phyloP scores from a whole-genome alignment of 2,329 filamentous ascomycete genomes.

The Pseudogymnoascus sp. region DNA sequence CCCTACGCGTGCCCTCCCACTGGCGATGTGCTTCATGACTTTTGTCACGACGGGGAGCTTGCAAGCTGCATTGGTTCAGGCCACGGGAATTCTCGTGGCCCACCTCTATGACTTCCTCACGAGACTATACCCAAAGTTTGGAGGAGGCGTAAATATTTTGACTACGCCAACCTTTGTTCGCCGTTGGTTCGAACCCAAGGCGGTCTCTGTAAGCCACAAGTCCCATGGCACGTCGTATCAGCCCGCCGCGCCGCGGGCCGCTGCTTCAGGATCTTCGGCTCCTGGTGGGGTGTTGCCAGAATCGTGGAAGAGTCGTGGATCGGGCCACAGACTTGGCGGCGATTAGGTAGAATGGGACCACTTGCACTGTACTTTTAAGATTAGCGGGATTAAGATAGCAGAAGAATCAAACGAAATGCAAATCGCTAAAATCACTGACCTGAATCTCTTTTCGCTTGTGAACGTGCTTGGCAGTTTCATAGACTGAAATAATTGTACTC shows the following conservation, averaged over 20 bases:
- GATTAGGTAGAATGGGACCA: conserved; percentile 11
- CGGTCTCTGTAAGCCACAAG: conserved; percentile 39
- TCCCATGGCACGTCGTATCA: conserved; percentile 56
- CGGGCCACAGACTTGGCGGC: conserved; percentile 54
- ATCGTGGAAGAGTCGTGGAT: conserved; percentile 55
- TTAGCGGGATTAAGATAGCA: not conserved
- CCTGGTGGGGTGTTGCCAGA: conserved; percentile 48
- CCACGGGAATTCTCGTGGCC: conserved; percentile 75
- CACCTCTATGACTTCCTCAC: conserved; percentile 89
- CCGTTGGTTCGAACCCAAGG: conserved; percentile 49
- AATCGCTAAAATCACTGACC: not conserved
- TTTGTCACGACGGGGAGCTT: conserved; percentile 54
- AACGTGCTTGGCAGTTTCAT: not conserved
- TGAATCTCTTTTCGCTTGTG: not conserved
- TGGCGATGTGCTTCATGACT: conserved; percentile 67
- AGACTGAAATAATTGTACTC: not conserved
- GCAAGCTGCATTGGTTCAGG: conserved; percentile 50
- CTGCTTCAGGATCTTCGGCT: conserved; percentile 35
- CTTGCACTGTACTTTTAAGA: not conserved
- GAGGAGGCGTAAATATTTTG: conserved; percentile 70
- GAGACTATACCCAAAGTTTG: conserved; percentile 80
- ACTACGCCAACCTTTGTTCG: conserved; percentile 66
- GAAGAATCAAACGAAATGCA: not conserved
- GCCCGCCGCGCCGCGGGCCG: conserved; percentile 26
- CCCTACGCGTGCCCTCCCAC: conserved; percentile 72